Evolutionary conservation across 2,329 filamentous ascomycete genomes (phyloP), one percentile per base, ranked within the genome.

Genomic region (Microsporum ferrugineum): DNA sequence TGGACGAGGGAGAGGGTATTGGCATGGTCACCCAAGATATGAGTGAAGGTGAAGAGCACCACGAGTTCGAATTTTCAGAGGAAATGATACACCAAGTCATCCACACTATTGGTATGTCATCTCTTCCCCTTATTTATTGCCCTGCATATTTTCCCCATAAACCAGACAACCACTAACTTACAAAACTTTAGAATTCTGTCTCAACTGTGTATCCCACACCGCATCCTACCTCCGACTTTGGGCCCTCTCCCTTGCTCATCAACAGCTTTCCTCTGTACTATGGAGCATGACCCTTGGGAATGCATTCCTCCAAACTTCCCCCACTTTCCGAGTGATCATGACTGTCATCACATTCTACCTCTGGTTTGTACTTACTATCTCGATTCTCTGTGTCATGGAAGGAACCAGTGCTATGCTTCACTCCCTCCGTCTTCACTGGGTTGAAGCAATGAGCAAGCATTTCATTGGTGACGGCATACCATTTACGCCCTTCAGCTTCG

Each of bases 41-140:
- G 66, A 78, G 76, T 53, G 83, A 85, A 36, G 55, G 36, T 5
- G 89, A 89, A 57, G 91, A 91, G 67, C 89, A 96, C 68, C 91
- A 94, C 70, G 94, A 99, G 72, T 99, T 99, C 73, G 94, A 99
- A 69, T 99, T 99, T 73, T 84, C 88, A 63, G 94, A 99, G 74
- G 84, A 91, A 65, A 96, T 99, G 91, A 99, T 99, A 71, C 94
- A 99, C 77, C 94, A 99, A 75, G 85, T 96, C 72, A 99, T 99
- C 71, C 95, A 97, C 79, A 97, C 92, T 17, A 97, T 97, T 70
- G 91, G 89, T 92, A 85, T 76, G 87, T 76, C 67, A 41, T 4
- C 14, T 63, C 17, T 41, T 39, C 36, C 2, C 31, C 23, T 12
- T 31, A 5, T 29, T 58, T 33, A 14, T 8, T 14, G 17, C 29